Evolutionary conservation across 495 filamentous ascomycete species (phyloP).

Genomic region (Emericellopsis terricola): DNA sequence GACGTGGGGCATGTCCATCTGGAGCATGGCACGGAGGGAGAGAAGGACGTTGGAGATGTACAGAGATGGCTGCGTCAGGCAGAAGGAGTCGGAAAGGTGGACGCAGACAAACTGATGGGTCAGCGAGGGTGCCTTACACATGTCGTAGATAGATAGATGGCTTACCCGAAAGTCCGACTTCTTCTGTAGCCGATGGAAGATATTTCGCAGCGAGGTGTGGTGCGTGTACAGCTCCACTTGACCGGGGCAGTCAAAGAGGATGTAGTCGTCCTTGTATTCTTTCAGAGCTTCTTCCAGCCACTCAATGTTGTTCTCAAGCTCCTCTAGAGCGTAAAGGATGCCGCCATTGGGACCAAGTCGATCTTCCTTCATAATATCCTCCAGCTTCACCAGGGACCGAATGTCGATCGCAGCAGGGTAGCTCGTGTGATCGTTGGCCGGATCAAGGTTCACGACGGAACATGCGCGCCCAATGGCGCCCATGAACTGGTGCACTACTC

Average conservation of each 20-base stretch:
- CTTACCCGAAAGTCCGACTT: slow-evolving; percentile 81
- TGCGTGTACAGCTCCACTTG: slow-evolving; percentile 96
- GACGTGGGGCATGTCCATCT: slow-evolving; percentile 87
- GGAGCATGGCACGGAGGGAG: slow-evolving; percentile 86
- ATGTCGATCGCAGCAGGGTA: slow-evolving; percentile 84
- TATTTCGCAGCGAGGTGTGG: slow-evolving; percentile 73
- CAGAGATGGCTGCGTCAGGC: slow-evolving; percentile 75
- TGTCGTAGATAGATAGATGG: slow-evolving; percentile 3
- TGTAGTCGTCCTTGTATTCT: slow-evolving; percentile 70
- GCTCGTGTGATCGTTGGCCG: slow-evolving; percentile 72
- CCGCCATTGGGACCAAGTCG: slow-evolving; percentile 84
- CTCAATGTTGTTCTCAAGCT: slow-evolving; percentile 79
- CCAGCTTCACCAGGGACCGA: slow-evolving; percentile 68
- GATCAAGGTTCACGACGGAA: slow-evolving; percentile 90
- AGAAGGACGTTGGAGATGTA: slow-evolving; percentile 89
- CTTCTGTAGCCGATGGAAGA: slow-evolving; percentile 79
- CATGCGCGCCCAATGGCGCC: slow-evolving; percentile 84
- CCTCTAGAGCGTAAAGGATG: slow-evolving; percentile 82
- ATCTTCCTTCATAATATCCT: slow-evolving; percentile 91
- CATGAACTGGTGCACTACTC: slow-evolving; percentile 85
- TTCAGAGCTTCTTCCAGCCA: slow-evolving; percentile 72
- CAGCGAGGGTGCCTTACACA: not conserved
- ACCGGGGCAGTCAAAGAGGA: slow-evolving; percentile 90
- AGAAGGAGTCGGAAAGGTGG: slow-evolving; percentile 82
- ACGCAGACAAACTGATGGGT: slow-evolving; percentile 60